Conservation (phyloP, 768 basidiomycete species). For the Mrakia gelida region DNA sequence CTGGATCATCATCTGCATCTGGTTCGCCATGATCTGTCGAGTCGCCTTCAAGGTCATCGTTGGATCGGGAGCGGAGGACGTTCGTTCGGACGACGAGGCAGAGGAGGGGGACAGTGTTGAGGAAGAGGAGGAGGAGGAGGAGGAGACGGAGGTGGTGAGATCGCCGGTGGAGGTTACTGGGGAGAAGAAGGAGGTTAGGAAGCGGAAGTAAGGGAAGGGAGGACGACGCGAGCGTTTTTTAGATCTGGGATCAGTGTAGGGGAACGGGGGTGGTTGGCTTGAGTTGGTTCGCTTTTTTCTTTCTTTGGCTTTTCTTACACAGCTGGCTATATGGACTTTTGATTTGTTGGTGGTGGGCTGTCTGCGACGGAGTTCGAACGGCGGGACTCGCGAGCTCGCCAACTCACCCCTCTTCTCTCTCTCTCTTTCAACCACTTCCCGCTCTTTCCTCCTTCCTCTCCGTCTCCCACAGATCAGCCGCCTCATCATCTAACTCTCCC, state of each 20-base stretch:
- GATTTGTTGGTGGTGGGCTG: too few species aligned
- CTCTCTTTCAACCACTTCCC: neutral
- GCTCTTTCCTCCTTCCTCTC: neutral
- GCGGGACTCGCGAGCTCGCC: neutral
- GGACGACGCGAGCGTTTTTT: neutral
- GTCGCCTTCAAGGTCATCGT: conserved; percentile 75
- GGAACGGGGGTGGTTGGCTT: too few species aligned
- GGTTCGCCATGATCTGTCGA: conserved; percentile 81
- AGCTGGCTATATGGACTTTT: neutral
- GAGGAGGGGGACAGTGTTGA: conserved; percentile 27
- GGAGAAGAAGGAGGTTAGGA: neutral
- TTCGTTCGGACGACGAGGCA: conserved; percentile 74
- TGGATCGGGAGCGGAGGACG: conserved; percentile 73
- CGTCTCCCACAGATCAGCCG: neutral
- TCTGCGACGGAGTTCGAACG: too few species aligned
- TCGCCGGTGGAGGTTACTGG: neutral
- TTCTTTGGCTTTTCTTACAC: neutral
- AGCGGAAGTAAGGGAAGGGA: neutral
- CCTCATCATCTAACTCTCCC: too few species aligned
- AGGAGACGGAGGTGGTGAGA: conserved; percentile 17
- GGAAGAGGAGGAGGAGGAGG: conserved; percentile 23
- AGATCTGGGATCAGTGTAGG: too few species aligned
- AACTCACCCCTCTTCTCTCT: neutral
- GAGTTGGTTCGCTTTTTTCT: too few species aligned
- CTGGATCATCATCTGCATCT: conserved; percentile 59